phyloP scores from a whole-genome alignment of 1,284 basidiomycete genomes.

The Coniophora puteana region DNA sequence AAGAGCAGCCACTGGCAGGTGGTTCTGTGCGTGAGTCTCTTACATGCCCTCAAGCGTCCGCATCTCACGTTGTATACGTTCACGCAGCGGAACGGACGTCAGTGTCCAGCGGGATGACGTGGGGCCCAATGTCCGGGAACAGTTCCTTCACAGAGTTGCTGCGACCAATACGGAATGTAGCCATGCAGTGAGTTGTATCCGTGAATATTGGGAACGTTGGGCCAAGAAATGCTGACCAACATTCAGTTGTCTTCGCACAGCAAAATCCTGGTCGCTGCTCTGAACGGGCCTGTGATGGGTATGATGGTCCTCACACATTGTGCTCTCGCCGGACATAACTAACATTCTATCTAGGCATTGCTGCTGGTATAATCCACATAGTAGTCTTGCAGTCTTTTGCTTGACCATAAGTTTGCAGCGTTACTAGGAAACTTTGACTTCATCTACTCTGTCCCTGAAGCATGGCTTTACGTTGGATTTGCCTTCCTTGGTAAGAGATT shows the following conservation, averaged over 20 bases:
- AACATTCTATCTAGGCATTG: slow-evolving; percentile 45
- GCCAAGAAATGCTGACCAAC: background rate
- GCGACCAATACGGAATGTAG: slow-evolving; percentile 56
- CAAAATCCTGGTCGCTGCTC: slow-evolving; percentile 62
- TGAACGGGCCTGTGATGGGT: slow-evolving; percentile 76
- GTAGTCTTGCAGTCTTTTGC: background rate
- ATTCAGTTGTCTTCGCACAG: slow-evolving; percentile 58
- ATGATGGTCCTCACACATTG: slow-evolving; percentile 12
- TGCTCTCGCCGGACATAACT: background rate
- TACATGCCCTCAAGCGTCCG: background rate
- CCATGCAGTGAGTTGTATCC: slow-evolving; percentile 45
- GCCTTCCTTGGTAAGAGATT: slow-evolving; percentile 65
- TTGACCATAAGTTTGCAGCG: slow-evolving; percentile 32
- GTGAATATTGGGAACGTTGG: background rate
- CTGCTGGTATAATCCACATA: slow-evolving; percentile 44
- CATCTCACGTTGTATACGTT: background rate
- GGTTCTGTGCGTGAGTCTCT: slow-evolving; percentile 65
- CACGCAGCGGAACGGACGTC: slow-evolving; percentile 51
- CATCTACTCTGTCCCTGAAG: slow-evolving; percentile 60
- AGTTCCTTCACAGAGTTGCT: slow-evolving; percentile 40
- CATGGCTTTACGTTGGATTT: slow-evolving; percentile 64
- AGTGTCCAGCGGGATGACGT: slow-evolving; percentile 18
- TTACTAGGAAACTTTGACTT: slow-evolving; percentile 73
- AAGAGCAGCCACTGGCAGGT: slow-evolving; percentile 53
- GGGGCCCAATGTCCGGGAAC: slow-evolving; percentile 36